These are phyloP conservation scores for Fraxinus pennsylvanica DNA, from an alignment of 257 asterid genomes.

Conservation along the genomic window DNA sequence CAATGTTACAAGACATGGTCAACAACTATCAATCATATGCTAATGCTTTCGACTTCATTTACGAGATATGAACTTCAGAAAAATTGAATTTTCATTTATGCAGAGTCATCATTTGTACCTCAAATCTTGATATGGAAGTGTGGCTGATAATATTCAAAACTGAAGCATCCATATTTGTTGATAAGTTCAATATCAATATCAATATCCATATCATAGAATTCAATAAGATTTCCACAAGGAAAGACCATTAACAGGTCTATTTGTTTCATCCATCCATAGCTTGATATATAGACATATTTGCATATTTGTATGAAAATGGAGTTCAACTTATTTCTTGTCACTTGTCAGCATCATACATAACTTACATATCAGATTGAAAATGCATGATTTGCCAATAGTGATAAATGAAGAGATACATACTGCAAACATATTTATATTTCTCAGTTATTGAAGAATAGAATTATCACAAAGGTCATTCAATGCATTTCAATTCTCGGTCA, in stretches of 20 bases:
- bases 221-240: background rate
- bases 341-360: background rate
- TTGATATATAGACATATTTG: background rate
- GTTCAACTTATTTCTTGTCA: background rate
- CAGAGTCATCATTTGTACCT: slow-evolving; percentile 18
- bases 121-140: slow-evolving; percentile 15
- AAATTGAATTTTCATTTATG: slow-evolving; percentile 27
- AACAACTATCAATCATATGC: slow-evolving; percentile 73
- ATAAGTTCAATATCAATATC: slow-evolving; percentile 20
- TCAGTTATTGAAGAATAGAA: background rate
- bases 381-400: background rate
- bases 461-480: background rate
- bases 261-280: background rate
- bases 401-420: background rate
- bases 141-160: slow-evolving; percentile 15
- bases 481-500: background rate
- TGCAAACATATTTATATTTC: background rate
- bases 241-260: background rate
- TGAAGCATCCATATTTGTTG: slow-evolving; percentile 21
- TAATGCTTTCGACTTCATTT: slow-evolving; percentile 62
- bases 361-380: background rate
- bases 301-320: background rate
- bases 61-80: slow-evolving; percentile 58
- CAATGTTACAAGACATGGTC: slow-evolving; percentile 68
- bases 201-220: slow-evolving; percentile 30